Evolutionary conservation across 2,329 filamentous ascomycete genomes (phyloP).

Genomic region (Fusarium sp.): DNA sequence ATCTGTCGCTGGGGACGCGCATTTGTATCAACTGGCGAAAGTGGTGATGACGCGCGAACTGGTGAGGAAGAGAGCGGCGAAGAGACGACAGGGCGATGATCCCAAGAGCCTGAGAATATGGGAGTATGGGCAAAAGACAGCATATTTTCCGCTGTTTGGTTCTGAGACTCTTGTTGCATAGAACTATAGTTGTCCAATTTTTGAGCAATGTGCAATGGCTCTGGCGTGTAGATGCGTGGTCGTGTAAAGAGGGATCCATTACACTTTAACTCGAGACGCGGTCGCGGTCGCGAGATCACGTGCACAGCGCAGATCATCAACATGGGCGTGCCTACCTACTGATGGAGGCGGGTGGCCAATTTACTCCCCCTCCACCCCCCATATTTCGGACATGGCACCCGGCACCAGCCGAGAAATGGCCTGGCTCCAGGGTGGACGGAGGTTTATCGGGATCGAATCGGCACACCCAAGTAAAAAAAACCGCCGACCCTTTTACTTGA

Average conservation of each 20-base stretch:
- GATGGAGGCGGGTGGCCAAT: slow-evolving; percentile 11
- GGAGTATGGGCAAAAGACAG: slow-evolving; percentile 57
- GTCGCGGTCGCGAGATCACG: slow-evolving; percentile 49
- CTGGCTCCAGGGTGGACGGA: slow-evolving; percentile 36
- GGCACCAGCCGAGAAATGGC: slow-evolving; percentile 43
- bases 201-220: slow-evolving; percentile 7
- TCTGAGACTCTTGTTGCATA: slow-evolving; percentile 52
- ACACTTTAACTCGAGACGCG: slow-evolving; percentile 37
- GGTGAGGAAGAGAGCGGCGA: slow-evolving; percentile 63
- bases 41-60: slow-evolving; percentile 62
- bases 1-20: slow-evolving; percentile 54
- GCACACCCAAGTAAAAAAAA: slow-evolving; percentile 44
- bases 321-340: slow-evolving; percentile 4
- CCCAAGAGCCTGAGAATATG: slow-evolving; percentile 57
- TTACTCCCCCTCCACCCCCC: slow-evolving; percentile 1
- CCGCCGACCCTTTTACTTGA: slow-evolving; percentile 27
- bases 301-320: slow-evolving; percentile 30
- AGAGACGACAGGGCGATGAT: slow-evolving; percentile 62
- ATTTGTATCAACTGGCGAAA: slow-evolving; percentile 58
- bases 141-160: slow-evolving; percentile 48
- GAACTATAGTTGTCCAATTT: slow-evolving; percentile 4
- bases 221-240: slow-evolving; percentile 19
- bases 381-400: slow-evolving; percentile 36
- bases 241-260: slow-evolving; percentile 33
- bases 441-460: slow-evolving; percentile 43